These are phyloP conservation scores for Nidularia pulvinata DNA, from an alignment of 768 basidiomycete species.

Conservation along the genomic window DNA sequence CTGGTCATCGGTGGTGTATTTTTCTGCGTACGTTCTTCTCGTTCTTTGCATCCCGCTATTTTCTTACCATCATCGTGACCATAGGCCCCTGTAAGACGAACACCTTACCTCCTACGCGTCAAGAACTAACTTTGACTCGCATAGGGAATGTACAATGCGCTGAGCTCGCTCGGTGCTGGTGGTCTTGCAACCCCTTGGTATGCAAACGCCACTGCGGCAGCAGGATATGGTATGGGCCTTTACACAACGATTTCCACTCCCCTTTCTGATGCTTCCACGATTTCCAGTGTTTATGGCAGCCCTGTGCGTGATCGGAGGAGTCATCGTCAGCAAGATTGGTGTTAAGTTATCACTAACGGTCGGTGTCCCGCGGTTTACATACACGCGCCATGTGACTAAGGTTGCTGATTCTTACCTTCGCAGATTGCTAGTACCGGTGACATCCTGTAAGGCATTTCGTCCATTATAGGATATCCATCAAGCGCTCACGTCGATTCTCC, in stretches of 20 bases:
- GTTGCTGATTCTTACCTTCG: background rate
- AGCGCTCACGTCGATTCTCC: background rate
- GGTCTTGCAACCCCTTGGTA: slow-evolving; percentile 29
- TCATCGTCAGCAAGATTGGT: slow-evolving; percentile 29
- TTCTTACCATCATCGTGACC: background rate
- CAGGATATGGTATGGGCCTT: slow-evolving; percentile 18
- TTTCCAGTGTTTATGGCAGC: slow-evolving; percentile 24
- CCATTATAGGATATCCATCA: background rate
- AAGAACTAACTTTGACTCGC: too few relatives aligned
- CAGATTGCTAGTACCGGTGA: slow-evolving; percentile 27
- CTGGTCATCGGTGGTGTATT: slow-evolving; percentile 28
- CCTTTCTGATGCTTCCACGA: background rate
- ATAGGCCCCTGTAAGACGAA: slow-evolving; percentile 20
- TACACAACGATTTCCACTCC: background rate
- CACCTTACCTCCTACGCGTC: too few relatives aligned
- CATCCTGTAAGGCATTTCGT: slow-evolving; percentile 16
- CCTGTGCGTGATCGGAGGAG: slow-evolving; percentile 24
- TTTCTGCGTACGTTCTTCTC: slow-evolving; percentile 16
- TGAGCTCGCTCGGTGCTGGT: slow-evolving; percentile 24
- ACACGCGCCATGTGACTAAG: too few relatives aligned
- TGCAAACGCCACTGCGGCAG: slow-evolving; percentile 25
- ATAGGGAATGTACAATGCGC: slow-evolving; percentile 23
- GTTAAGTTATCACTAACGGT: slow-evolving; percentile 20
- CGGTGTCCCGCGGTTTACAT: background rate
- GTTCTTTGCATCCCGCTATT: background rate